Evolutionary conservation across 106 monocot species (phyloP), one percentile per base, ranked within the genome.

Genomic region (Apostasia ramifera): DNA sequence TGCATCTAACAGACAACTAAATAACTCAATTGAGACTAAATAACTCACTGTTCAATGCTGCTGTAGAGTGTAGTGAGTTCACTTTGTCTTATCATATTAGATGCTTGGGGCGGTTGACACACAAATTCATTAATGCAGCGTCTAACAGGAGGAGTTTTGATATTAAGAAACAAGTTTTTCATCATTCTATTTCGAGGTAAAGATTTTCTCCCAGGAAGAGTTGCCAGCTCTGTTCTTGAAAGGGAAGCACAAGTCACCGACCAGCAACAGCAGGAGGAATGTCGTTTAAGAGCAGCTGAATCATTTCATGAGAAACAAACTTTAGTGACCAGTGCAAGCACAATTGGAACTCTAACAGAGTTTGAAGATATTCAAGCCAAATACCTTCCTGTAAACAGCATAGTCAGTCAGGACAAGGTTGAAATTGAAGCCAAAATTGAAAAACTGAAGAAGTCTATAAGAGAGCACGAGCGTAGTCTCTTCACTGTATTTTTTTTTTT

Each of bases 131-230:
- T 59, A 79, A 67, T 94, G 85, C 91, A 95, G 95, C 81, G 67
- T 76, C 85, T 95, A 3, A 95, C 95, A 68, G 95, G 95, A 76
- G 95, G 95, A 57, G 80, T 85, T 59, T 64, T 95, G 45, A 86
- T 95, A 84, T 70, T 95, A 54, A 86, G 95, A 53, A 95, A 95
- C 76, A 95, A 95, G 66, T 85, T 81, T 68, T 84, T 80, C 61
- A 89, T 95, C 73, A 88, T 95, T 49, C 50, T 95, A 43, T 92
- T 89, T 71, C 84, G 95, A 84, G 95, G 95, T 2, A 95, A 95
- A 56, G 95, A 95, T 80, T 95, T 89, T 76, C 69, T 95, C 59
- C 73, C 95, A 40, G 73, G 50, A 49, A 68, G 69, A 66, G 91
- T 95, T 26, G 86, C 83, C 60, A 75, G 57, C 60, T 70, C 73